Base-by-base conservation (phyloP, 371 early-diverging fungal genomes). In the Actinomucor elegans region DNA sequence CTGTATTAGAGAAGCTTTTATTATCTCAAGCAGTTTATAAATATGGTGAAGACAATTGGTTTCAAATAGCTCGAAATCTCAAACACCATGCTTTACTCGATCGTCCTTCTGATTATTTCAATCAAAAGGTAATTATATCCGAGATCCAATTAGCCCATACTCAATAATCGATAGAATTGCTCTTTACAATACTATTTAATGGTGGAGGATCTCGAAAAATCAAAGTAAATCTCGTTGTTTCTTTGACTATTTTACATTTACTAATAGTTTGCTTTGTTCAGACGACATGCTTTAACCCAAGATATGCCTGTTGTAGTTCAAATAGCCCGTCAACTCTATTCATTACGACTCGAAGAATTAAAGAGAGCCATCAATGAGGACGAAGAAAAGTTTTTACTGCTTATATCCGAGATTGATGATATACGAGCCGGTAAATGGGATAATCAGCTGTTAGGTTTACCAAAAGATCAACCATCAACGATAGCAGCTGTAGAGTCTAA, bases 21-120 rank as follows among this genome's bases (percentile, higher is more conserved):
- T 71, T 87, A 14, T 81, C 75, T 17, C 88, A 87, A 54, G 75
- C 84, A 28, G 86, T 86, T 32, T 81, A 84, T 61, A 83, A 84
- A 50, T 73, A 75, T 66, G 83, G 85, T n/a, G 85, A 80, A 56
- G 78, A 80, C 40, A 76, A 78, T 46, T 87, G 86, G 86, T 64
- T 73, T 15, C 71, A 77, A 21, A 77, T 86, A 37, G 73, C 83
- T 26, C 71, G 75, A 28, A 72, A 71, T 35, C 62, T 87, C 48
- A 74, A 77, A 35, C 67, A 68, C 10, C 83, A 86, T 57, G 71
- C 79, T n/a, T 55, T 78, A 46, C 38, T 81, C 10, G 65, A 73
- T 52, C 63, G 80, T 27, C 64, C 79, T n/a, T 62, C 61, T 38
- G 80, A 75, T 52, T 79, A 73, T 38, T 79, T 75, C 27, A 73